phyloP scores from a whole-genome alignment of 2,329 filamentous ascomycete species.

The Nigrospora osmanthi region DNA sequence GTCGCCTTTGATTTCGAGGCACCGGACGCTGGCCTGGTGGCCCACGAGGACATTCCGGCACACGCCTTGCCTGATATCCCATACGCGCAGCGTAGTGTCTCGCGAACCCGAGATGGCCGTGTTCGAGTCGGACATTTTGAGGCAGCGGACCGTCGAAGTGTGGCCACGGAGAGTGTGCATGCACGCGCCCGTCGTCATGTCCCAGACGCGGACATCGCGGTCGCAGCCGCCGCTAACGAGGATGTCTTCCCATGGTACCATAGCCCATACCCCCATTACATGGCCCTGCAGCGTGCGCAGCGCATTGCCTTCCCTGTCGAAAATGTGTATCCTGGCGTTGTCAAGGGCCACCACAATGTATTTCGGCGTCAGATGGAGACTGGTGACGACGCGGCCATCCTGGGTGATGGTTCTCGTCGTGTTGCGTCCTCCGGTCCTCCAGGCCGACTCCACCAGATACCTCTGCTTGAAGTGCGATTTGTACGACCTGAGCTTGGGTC shows the following conservation, averaged over 20 bases:
- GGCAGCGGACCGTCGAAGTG: slow-evolving; percentile 89
- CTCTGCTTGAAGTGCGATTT: slow-evolving; percentile 96
- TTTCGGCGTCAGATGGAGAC: slow-evolving; percentile 84
- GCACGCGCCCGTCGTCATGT: slow-evolving; percentile 77
- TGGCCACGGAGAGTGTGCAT: slow-evolving; percentile 84
- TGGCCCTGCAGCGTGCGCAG: slow-evolving; percentile 88
- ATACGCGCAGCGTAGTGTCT: slow-evolving; percentile 89
- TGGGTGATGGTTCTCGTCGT: slow-evolving; percentile 85
- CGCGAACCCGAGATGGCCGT: slow-evolving; percentile 95
- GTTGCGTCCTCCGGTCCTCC: slow-evolving; percentile 84
- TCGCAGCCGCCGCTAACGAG: slow-evolving; percentile 95
- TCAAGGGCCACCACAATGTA: slow-evolving; percentile 97
- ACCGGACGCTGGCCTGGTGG: slow-evolving; percentile 91
- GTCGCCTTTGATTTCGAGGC: slow-evolving; percentile 91
- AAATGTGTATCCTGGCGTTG: slow-evolving; percentile 98
- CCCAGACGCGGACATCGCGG: slow-evolving; percentile 93
- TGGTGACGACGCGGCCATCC: slow-evolving; percentile 94
- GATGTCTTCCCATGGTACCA: slow-evolving; percentile 96
- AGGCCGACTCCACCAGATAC: slow-evolving; percentile 94
- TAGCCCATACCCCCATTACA: slow-evolving; percentile 99
- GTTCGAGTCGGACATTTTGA: slow-evolving; percentile 93
- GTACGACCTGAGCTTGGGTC: slow-evolving; percentile 72
- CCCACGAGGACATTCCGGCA: slow-evolving; percentile 90
- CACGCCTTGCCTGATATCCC: slow-evolving; percentile 83
- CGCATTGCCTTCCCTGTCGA: slow-evolving; percentile 82